A percentile compares a stretch with the other conserved stretches of the same genome.
Evolutionary conservation across 2,329 filamentous ascomycete species (phyloP).

Genomic region (Cordyceps sp.): DNA sequence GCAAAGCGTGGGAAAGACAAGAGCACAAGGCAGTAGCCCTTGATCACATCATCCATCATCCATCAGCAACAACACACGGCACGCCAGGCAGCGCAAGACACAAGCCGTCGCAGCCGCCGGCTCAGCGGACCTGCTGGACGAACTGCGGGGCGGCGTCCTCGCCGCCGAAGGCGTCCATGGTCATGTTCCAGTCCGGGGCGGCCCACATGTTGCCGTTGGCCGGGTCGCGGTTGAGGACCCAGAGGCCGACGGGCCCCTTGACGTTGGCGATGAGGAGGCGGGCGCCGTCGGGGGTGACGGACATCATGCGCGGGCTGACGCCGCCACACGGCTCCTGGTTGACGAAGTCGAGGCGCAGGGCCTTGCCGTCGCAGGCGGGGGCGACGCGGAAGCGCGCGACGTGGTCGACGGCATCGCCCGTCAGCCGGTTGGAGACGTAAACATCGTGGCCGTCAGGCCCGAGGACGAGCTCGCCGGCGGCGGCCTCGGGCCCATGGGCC

Average conservation of each 20-base stretch:
- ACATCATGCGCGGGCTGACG: constrained; percentile 17
- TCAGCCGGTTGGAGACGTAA: constrained; percentile 34
- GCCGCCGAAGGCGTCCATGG: constrained; percentile 7
- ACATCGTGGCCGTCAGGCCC: constrained; percentile 23
- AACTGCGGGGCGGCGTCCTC: constrained; percentile 11
- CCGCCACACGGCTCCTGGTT: constrained; percentile 18
- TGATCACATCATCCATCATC: too few relatives aligned
- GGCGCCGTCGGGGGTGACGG: background rate
- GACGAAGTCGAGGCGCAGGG: constrained; percentile 14
- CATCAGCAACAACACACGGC: too few relatives aligned
- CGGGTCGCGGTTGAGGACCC: background rate
- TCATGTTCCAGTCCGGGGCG: constrained; percentile 11
- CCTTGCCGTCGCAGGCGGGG: constrained; percentile 5
- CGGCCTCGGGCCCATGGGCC: constrained; percentile 17
- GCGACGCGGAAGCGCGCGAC: constrained; percentile 26
- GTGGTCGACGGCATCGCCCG: constrained; percentile 25
- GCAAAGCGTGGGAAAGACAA: too few relatives aligned
- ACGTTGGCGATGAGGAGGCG: background rate
- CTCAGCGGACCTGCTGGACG: constrained; percentile 12
- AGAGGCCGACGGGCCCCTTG: background rate
- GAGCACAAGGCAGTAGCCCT: too few relatives aligned
- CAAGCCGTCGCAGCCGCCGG: background rate
- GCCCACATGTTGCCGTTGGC: constrained; percentile 6
- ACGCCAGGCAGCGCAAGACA: background rate
- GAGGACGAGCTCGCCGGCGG: constrained; percentile 28